Base-by-base conservation (phyloP, 768 basidiomycete species). In the Trametes punicea region DNA sequence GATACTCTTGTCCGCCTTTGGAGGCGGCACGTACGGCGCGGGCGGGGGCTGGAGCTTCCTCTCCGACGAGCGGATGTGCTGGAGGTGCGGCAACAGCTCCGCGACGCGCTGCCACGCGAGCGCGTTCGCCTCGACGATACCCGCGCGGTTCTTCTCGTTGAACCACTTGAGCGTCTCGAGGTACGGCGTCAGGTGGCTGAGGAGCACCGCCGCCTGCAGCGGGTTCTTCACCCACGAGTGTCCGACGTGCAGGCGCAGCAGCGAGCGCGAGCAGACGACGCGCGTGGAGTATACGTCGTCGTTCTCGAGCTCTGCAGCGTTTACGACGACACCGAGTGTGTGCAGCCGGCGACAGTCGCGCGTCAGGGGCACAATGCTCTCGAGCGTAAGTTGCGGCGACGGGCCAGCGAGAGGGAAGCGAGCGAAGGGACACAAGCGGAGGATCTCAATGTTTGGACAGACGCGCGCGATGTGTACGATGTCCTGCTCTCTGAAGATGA, bases 131-230 rank as follows among this genome's bases (percentile, higher is more conserved):
- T 91, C 88, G 46, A 84, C 74, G 62, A 77, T 85, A 4, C 86
- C 85, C 0, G 81, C 77, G n/a, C 88, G 77, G 63, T 82, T 89
- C 70, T 84, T 86, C 64, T 88, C 87, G 63, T 85, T 82, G 76
- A 89, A 90, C 81, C 81, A 90, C 69, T 84, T 87, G 48, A 91
- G 69, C 25, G 71, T 75, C 65, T 90, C 87, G 41, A 89, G 74
- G 64, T 76, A 74, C 34, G 89, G 88, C n/a, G 84, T 81, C 49
- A 91, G 71, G 68, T 91, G 88, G 69, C 88, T 90, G 58, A 91
- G 77, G 55, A 87, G 77, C 62, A 90, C 83, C 26, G 87, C 77
- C 20, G 81, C 75, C 55, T 83, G 83, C 54, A 91, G 77, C n/a
- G 84, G 79, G 63, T 90, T 86, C 53, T 73, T 72, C 52, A 83